Evolutionary conservation across 768 basidiomycete genomes (phyloP).

Genomic region (Mycena sanguinolenta): DNA sequence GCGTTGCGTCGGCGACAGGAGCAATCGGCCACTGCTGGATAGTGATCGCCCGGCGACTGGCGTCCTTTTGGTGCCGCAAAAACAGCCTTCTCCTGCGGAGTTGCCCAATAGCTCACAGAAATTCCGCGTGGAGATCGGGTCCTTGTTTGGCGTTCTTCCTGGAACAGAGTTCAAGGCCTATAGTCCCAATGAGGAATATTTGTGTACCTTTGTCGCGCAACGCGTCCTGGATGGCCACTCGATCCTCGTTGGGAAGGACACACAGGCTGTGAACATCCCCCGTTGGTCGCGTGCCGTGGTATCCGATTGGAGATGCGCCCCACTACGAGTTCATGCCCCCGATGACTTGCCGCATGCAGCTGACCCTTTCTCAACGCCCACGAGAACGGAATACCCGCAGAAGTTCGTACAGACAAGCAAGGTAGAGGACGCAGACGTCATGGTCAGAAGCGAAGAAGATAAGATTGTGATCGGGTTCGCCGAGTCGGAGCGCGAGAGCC

Average conservation of each 20-base stretch:
- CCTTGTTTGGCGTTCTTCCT: neutral
- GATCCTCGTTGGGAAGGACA: too few species aligned
- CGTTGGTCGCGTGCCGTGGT: too few species aligned
- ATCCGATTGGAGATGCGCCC: too few species aligned
- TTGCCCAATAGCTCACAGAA: neutral
- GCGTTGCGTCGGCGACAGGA: too few species aligned
- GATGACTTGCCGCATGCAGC: neutral
- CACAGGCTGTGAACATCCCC: too few species aligned
- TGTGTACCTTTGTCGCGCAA: slow-evolving; percentile 18
- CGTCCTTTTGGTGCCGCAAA: too few species aligned
- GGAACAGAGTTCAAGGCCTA: slow-evolving; percentile 13
- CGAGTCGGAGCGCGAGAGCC: too few species aligned
- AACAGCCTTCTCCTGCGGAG: too few species aligned
- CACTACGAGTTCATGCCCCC: neutral
- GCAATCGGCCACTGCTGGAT: too few species aligned
- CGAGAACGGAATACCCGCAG: neutral
- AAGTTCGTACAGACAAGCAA: neutral
- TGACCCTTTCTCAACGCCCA: neutral
- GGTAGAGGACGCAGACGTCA: neutral
- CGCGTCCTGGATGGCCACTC: slow-evolving; percentile 13
- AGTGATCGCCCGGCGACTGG: too few species aligned
- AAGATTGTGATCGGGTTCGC: slow-evolving; percentile 15
- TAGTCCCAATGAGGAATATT: neutral
- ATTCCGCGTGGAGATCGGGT: neutral
- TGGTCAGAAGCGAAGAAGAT: neutral